Evolutionary conservation across 108 stramenopile genomes (phyloP), one percentile per base, ranked within the genome.

Genomic region (Chaetoceros tenuissimus): DNA sequence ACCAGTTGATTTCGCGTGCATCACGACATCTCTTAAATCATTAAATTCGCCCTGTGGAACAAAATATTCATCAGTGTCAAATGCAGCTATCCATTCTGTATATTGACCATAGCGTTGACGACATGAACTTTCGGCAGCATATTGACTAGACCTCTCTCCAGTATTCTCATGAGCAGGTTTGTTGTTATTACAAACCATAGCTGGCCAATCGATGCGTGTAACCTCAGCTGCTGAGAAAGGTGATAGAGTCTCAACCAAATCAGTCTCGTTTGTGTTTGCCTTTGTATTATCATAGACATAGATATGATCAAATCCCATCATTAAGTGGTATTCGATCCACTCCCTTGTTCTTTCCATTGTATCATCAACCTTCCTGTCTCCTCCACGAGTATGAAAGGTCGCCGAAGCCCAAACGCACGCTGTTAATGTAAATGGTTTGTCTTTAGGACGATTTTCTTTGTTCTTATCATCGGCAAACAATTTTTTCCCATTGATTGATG

Each of bases 251-350:
- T 65, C 43, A 24, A 62, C 51, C 48, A 66, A 29, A 52, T 59
- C 53, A 18, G 43, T 48, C 30, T 67, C 57, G 31, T 72, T 51
- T 26, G 71, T 66, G 52, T 66, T 59, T 18, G 71, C 71, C 17
- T 64, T 60, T 10, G 65, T 59, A 30, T 67, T 73, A 40, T 73
- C 66, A 47, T 74, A 74, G 2, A 74, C 73, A 57, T 69, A 74
- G 28, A 74, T 61, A 59, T 74, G 73, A 30, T 74, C 73, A 57
- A 72, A 69, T 28, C 71, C 63, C n/a, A 81, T 81, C 63, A 86
- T 53, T 22, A 84, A 55, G 58, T 92, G 83, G 72, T 82, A 92
- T 55, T 77, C 78, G 44, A 92, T 73, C 90, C 90, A 92, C 68
- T 92, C 90, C 5, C 61, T 61, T 48, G 85, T 45, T 49, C 90